phyloP scores from a whole-genome alignment of 495 filamentous ascomycete species.

The Annulohypoxylon bovei region DNA sequence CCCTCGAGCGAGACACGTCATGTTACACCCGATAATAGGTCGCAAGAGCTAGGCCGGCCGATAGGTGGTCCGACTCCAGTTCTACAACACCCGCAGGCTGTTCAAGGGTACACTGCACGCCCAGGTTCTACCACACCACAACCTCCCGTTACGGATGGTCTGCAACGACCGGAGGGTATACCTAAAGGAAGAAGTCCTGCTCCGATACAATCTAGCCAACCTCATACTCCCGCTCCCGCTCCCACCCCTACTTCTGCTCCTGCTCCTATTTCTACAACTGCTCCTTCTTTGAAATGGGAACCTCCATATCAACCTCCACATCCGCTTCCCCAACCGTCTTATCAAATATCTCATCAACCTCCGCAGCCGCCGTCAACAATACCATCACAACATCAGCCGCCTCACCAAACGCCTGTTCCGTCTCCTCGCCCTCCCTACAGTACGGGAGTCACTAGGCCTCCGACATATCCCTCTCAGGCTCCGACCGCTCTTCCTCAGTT shows the following conservation, averaged over 20 bases:
- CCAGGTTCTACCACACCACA: conserved; percentile 40
- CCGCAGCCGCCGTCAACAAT: conserved; percentile 24
- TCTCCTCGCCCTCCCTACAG: conserved; percentile 43
- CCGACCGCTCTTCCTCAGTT: conserved; percentile 37
- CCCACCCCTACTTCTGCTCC: conserved; percentile 22
- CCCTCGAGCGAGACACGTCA: conserved; percentile 38
- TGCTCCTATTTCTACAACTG: conserved; percentile 30
- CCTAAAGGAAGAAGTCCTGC: conserved; percentile 43
- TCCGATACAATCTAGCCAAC: conserved; percentile 40
- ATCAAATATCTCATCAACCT: conserved; percentile 45
- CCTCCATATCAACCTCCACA: conserved; percentile 56
- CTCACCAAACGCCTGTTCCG: conserved; percentile 43
- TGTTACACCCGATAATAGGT: conserved; percentile 33
- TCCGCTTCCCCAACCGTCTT: conserved; percentile 29
- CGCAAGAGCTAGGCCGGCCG: conserved; percentile 44
- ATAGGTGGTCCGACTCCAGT: conserved; percentile 45
- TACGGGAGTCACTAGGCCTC: conserved; percentile 37
- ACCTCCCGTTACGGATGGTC: conserved; percentile 41
- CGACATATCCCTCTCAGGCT: conserved; percentile 40
- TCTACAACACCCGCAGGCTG: conserved; percentile 55
- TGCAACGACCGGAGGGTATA: conserved; percentile 43
- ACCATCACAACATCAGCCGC: conserved; percentile 20
- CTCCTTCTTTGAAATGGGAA: conserved; percentile 59
- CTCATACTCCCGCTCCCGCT: conserved; percentile 23
- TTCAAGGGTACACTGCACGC: conserved; percentile 42